phyloP scores from a whole-genome alignment of 1,284 basidiomycete species.

The Cutaneotrichosporon sp. region DNA sequence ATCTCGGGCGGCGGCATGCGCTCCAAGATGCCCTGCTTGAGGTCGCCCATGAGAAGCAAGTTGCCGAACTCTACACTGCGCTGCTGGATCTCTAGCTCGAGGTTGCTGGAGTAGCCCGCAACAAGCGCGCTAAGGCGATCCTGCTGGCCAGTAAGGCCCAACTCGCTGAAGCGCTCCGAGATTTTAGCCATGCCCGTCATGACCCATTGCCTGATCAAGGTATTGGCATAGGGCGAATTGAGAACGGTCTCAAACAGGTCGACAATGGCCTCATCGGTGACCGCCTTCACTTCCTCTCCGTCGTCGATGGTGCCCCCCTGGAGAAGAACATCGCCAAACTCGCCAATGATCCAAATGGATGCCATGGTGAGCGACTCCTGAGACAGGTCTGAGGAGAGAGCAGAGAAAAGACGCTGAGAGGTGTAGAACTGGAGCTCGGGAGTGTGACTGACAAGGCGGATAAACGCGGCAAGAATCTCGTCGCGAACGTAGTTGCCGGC shows the following conservation, averaged over 20 bases:
- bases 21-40: slow-evolving; percentile 87
- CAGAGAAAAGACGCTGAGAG: slow-evolving; percentile 82
- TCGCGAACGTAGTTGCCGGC: slow-evolving; percentile 99
- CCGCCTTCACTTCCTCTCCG: slow-evolving; percentile 64
- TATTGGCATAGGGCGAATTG: slow-evolving; percentile 91
- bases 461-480: slow-evolving; percentile 91
- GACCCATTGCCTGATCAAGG: slow-evolving; percentile 86
- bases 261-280: slow-evolving; percentile 73
- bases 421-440: slow-evolving; percentile 96
- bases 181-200: slow-evolving; percentile 88
- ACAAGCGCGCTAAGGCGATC: slow-evolving; percentile 72
- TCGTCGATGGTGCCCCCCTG: slow-evolving; percentile 87
- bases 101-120: slow-evolving; percentile 70
- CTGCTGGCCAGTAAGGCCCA: slow-evolving; percentile 60
- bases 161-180: slow-evolving; percentile 60
- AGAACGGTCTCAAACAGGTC: slow-evolving; percentile 83
- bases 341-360: slow-evolving; percentile 93
- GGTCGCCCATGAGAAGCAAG: slow-evolving; percentile 65
- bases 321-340: slow-evolving; percentile 87
- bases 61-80: slow-evolving; percentile 91
- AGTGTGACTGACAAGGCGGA: slow-evolving; percentile 93
- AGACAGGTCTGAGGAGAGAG: slow-evolving; percentile 85
- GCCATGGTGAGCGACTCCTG: slow-evolving; percentile 92
- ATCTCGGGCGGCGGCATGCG: slow-evolving; percentile 97
- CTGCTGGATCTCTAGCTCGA: slow-evolving; percentile 92